phyloP scores from a whole-genome alignment of 1,284 basidiomycete species.

The Apiotrichum domesticum region DNA sequence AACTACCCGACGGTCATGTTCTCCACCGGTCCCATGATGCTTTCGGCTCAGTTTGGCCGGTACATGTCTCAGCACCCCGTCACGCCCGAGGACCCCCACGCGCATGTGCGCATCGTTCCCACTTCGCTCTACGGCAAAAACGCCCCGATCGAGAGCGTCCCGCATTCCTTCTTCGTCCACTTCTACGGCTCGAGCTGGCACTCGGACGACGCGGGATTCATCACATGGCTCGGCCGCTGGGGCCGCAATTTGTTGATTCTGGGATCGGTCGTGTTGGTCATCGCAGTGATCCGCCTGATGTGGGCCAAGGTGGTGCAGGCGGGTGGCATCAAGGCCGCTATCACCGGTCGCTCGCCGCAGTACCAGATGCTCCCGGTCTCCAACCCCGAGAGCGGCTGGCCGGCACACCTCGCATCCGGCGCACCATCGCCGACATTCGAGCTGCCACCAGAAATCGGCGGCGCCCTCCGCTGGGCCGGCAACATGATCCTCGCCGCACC shows the following conservation, averaged over 20 bases:
- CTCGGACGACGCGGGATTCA: slow-evolving; percentile 86
- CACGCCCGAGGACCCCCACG: slow-evolving; percentile 53
- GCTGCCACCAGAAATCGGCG: slow-evolving; percentile 23
- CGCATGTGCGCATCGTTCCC: slow-evolving; percentile 79
- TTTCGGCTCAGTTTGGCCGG: slow-evolving; percentile 78
- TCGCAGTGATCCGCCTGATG: slow-evolving; percentile 60
- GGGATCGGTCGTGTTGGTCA: slow-evolving; percentile 62
- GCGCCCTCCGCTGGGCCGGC: slow-evolving; percentile 35
- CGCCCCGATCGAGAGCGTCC: slow-evolving; percentile 71
- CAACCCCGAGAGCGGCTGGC: slow-evolving; percentile 1
- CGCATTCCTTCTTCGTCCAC: slow-evolving; percentile 89
- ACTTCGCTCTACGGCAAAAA: slow-evolving; percentile 97
- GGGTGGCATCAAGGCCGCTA: slow-evolving; percentile 10
- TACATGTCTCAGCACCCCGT: slow-evolving; percentile 66
- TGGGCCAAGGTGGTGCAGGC: slow-evolving; percentile 37
- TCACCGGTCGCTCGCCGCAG: slow-evolving; percentile 7
- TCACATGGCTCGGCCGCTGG: slow-evolving; percentile 79
- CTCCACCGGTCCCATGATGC: slow-evolving; percentile 91
- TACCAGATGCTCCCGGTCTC: slow-evolving; percentile 15
- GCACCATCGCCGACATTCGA: slow-evolving; percentile 14
- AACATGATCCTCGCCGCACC: slow-evolving; percentile 40
- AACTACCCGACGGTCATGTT: slow-evolving; percentile 99
- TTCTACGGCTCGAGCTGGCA: slow-evolving; percentile 98
- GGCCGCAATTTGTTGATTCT: slow-evolving; percentile 80
- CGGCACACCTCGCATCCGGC: slow-evolving; percentile 4